Conservation (phyloP, 805 yeast genomes). For the Candida orba region DNA sequence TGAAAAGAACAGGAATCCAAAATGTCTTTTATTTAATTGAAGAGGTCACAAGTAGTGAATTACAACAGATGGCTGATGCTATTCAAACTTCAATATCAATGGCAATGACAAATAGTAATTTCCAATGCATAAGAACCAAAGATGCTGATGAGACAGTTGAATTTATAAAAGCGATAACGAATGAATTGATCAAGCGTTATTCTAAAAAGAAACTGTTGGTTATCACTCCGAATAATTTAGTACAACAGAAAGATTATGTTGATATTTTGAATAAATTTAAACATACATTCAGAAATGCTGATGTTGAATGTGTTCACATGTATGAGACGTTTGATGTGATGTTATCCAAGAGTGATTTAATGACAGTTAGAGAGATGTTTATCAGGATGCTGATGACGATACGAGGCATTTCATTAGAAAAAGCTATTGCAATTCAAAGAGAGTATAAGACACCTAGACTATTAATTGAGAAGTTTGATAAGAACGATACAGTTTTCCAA, state of each 20-base stretch:
- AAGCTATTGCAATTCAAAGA: conserved; percentile 71
- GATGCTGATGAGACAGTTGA: conserved; percentile 69
- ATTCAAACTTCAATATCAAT: conserved; percentile 71
- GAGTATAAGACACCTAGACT: conserved; percentile 61
- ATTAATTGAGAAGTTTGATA: conserved; percentile 43
- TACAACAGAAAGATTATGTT: conserved; percentile 45
- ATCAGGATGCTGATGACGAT: conserved; percentile 71
- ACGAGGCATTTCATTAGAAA: conserved; percentile 77
- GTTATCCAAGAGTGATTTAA: conserved; percentile 60
- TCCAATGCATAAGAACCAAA: conserved; percentile 60
- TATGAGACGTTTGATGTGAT: conserved; percentile 54
- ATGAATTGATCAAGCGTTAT: conserved; percentile 35
- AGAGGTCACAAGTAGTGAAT: conserved; percentile 47
- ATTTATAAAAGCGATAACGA: conserved; percentile 46
- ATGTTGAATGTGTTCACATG: conserved; percentile 36
- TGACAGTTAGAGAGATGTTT: conserved; percentile 71
- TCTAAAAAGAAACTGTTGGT: conserved; percentile 35
- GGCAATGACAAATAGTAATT: conserved; percentile 57
- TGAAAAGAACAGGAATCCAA: conserved; percentile 59
- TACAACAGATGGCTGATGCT: conserved; percentile 48
- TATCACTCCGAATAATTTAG: conserved; percentile 42
- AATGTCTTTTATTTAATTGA: conserved; percentile 76
- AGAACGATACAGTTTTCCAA: conserved; percentile 15
- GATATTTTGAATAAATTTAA: conserved; percentile 36
- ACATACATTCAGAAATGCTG: conserved; percentile 31